Conservation (phyloP, 2,329 filamentous ascomycete genomes). For the Trichoderma arundinaceum region DNA sequence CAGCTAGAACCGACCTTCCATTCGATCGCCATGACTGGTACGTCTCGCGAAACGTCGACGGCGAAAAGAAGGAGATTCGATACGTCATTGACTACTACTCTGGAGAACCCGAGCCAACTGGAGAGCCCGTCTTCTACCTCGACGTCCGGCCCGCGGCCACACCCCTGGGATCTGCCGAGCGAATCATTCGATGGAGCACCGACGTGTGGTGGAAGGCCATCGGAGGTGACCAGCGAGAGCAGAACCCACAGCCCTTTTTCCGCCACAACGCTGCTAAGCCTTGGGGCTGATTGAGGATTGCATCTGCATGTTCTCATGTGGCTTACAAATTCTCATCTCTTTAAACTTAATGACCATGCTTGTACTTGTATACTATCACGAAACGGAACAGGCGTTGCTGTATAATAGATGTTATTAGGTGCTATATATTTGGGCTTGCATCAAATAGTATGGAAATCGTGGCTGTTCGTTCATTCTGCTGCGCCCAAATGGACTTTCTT, state of each 20-base stretch:
- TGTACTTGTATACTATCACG: conserved; percentile 40
- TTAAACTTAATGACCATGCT: conserved; percentile 31
- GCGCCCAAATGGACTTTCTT: no score
- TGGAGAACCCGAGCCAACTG: conserved; percentile 72
- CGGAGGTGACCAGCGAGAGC: conserved; percentile 68
- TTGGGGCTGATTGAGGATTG: conserved; percentile 29
- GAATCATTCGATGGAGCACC: conserved; percentile 85
- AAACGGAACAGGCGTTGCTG: conserved; percentile 28
- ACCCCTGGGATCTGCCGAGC: conserved; percentile 78
- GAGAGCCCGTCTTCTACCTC: conserved; percentile 93
- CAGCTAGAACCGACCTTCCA: conserved; percentile 73
- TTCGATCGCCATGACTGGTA: conserved; percentile 99
- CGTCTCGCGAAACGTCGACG: conserved; percentile 73
- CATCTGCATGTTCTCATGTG: conserved; percentile 26
- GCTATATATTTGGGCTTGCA: background rate
- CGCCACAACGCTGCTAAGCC: conserved; percentile 37
- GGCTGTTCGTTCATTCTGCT: background rate
- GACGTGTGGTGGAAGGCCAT: conserved; percentile 93
- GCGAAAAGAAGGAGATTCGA: conserved; percentile 75
- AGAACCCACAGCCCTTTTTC: conserved; percentile 46
- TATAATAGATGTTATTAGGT: conserved; percentile 13
- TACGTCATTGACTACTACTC: conserved; percentile 99
- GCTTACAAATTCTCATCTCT: conserved; percentile 28
- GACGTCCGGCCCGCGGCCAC: conserved; percentile 91
- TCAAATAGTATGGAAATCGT: background rate